Evolutionary conservation across 768 basidiomycete genomes (phyloP).

Genomic region (Cystofilobasidium bisporidii): DNA sequence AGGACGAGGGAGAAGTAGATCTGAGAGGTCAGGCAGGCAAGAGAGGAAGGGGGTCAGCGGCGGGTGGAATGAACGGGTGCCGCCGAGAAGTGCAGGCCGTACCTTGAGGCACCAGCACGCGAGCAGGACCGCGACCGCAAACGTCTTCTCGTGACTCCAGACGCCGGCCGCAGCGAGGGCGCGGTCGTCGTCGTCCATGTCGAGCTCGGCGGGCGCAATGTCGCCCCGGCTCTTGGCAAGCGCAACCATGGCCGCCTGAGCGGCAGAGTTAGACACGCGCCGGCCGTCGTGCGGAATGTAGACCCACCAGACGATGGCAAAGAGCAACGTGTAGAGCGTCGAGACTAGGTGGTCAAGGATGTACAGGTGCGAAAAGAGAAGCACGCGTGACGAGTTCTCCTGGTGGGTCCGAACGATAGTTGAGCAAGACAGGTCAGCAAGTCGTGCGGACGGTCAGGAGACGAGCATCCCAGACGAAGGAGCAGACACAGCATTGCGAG

Average conservation of each 20-base stretch:
- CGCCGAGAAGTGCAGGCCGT: conserved; percentile 29
- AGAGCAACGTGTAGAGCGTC: conserved; percentile 85
- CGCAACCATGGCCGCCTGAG: conserved; percentile 72
- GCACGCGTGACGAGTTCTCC: conserved; percentile 77
- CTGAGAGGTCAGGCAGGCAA: conserved; percentile 43
- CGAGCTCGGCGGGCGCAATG: conserved; percentile 40
- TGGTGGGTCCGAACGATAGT: too few species aligned
- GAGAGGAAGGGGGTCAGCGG: neutral
- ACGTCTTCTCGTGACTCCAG: conserved; percentile 83
- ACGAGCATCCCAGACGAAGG: too few species aligned
- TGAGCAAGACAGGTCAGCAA: conserved; percentile 26
- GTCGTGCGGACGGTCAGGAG: neutral
- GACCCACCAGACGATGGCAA: conserved; percentile 81
- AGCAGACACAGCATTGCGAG: neutral
- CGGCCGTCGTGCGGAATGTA: conserved; percentile 86
- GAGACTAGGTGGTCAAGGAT: conserved; percentile 82
- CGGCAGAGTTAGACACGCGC: conserved; percentile 67
- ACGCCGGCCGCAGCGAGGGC: conserved; percentile 63
- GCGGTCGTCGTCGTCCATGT: conserved; percentile 57
- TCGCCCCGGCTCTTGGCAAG: conserved; percentile 39
- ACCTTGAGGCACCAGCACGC: conserved; percentile 85
- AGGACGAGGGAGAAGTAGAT: conserved; percentile 81
- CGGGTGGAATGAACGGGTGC: neutral
- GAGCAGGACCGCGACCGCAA: conserved; percentile 64
- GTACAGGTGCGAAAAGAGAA: conserved; percentile 86